Evolutionary conservation across 2,329 filamentous ascomycete species (phyloP).

Genomic region (Teratosphaeria nubilosa): DNA sequence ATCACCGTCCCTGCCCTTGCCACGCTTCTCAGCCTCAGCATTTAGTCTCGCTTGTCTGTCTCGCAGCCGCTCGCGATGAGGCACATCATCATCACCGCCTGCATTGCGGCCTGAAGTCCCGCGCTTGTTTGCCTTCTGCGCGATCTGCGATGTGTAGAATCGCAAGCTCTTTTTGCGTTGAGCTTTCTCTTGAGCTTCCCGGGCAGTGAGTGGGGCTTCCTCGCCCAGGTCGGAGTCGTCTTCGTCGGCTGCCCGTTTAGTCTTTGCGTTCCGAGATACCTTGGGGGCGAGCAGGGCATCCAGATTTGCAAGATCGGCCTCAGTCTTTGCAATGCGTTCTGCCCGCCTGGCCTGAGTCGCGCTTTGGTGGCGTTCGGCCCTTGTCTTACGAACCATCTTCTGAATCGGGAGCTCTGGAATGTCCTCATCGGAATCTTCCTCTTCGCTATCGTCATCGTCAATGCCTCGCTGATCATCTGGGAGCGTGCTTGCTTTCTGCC

Average conservation of each 20-base stretch:
- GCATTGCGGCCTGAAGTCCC: conserved; percentile 61
- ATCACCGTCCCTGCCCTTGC: conserved; percentile 48
- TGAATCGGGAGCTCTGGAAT: conserved; percentile 2
- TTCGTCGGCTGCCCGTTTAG: conserved; percentile 22
- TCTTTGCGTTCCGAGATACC: conserved; percentile 8
- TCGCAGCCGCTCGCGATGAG: conserved; percentile 75
- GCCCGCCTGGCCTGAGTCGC: conserved; percentile 45
- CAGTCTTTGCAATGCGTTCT: conserved; percentile 45
- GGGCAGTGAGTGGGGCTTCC: conserved; percentile 66
- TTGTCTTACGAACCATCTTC: conserved; percentile 31
- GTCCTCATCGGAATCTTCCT: not conserved
- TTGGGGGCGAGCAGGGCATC: conserved; percentile 48
- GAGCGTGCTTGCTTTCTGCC: conserved; percentile 47
- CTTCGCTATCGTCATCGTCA: not conserved
- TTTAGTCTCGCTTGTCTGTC: conserved; percentile 82
- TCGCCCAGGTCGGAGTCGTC: conserved; percentile 89
- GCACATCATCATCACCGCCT: conserved; percentile 73
- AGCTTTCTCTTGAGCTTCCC: conserved; percentile 76
- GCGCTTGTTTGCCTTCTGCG: conserved; percentile 84
- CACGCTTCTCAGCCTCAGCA: conserved; percentile 76
- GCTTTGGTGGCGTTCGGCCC: conserved; percentile 41
- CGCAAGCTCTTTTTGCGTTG: conserved; percentile 82
- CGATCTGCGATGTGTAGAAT: conserved; percentile 97
- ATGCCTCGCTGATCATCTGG: not conserved
- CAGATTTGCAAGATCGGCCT: conserved; percentile 66